A percentile compares a stretch with the other conserved stretches of the same genome.
Evolutionary conservation across 176 grass and related monocot species (phyloP).

Genomic region (Bothriochloa decipiens): DNA sequence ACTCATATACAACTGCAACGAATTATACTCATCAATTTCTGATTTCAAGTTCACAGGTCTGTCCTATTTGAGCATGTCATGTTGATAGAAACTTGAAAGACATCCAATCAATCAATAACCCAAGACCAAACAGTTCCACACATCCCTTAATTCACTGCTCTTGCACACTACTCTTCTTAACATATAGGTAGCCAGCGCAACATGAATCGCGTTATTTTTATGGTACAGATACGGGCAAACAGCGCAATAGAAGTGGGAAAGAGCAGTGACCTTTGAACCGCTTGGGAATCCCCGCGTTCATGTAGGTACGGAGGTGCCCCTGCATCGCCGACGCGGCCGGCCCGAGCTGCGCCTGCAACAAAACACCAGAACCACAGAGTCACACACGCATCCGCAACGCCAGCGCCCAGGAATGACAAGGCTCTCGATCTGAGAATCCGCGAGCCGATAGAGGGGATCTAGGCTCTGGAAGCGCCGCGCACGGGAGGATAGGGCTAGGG

Average conservation of each 20-base stretch:
- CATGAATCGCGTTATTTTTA: neutral
- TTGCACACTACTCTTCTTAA: neutral
- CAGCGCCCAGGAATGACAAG: neutral
- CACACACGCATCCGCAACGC: neutral
- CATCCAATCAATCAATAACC: neutral
- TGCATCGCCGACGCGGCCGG: constrained; percentile 65
- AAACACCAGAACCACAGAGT: constrained; percentile 6
- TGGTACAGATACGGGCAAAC: neutral
- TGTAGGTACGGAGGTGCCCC: constrained; percentile 73
- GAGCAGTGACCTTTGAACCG: constrained; percentile 67
- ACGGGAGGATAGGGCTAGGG: neutral
- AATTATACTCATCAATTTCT: neutral
- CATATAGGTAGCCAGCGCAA: neutral
- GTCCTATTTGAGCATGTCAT: neutral
- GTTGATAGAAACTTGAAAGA: neutral
- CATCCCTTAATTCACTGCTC: neutral
- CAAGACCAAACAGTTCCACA: neutral
- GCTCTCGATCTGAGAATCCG: constrained; percentile 27
- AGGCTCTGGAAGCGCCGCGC: constrained; percentile 33
- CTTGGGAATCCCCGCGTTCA: constrained; percentile 51
- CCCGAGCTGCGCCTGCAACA: constrained; percentile 58
- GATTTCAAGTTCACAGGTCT: neutral
- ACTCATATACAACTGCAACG: neutral
- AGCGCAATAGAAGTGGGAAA: neutral
- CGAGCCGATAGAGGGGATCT: neutral